Conservation (phyloP, 1,139 yeast genomes). For the Debaryomyces psychrophilus region DNA sequence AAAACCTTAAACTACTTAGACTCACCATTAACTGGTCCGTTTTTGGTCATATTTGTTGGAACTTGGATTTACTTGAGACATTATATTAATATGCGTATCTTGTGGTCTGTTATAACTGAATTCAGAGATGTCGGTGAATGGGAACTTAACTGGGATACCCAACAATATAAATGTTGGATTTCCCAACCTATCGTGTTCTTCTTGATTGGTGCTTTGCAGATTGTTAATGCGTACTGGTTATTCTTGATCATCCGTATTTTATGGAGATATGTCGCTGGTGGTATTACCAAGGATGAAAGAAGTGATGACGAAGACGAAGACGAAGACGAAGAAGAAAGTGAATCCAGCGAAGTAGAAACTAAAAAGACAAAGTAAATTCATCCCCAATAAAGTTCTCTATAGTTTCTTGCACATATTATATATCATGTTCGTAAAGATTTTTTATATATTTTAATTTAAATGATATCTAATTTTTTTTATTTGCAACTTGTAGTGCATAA, state of each 20-base stretch:
- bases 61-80: conserved; percentile 92
- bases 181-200: conserved; percentile 87
- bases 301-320: conserved; percentile 83
- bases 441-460: background rate
- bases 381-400: background rate
- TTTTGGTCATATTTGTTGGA: conserved; percentile 65
- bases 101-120: conserved; percentile 89
- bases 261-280: conserved; percentile 61
- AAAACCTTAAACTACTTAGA: conserved; percentile 85
- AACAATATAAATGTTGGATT: conserved; percentile 95
- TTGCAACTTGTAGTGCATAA: conserved; percentile 6
- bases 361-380: conserved; percentile 24
- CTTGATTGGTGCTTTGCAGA: conserved; percentile 76
- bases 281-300: conserved; percentile 77
- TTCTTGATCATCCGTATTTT: conserved; percentile 77
- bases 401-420: background rate
- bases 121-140: conserved; percentile 83
- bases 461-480: conserved; percentile 4
- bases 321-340: conserved; percentile 58
- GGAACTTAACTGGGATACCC: conserved; percentile 82
- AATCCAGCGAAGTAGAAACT: conserved; percentile 27
- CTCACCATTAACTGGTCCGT: conserved; percentile 62
- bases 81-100: conserved; percentile 73
- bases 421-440: background rate
- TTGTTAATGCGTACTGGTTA: conserved; percentile 88